phyloP scores from a whole-genome alignment of 176 grass and related monocot species.

The Oryza coarctata region DNA sequence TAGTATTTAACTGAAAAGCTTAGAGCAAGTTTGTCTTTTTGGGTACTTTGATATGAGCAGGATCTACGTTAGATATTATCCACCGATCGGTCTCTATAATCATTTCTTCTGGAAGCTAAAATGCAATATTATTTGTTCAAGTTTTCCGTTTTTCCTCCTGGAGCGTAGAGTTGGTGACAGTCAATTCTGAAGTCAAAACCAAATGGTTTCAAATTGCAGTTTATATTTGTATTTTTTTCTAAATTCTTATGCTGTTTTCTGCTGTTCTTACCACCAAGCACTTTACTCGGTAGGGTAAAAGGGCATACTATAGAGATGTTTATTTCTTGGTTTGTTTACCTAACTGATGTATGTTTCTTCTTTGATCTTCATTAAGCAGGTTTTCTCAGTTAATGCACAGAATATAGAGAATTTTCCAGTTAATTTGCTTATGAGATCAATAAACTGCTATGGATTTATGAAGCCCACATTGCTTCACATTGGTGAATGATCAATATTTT shows the following conservation, averaged over 20 bases:
- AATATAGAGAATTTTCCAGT: neutral
- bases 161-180: neutral
- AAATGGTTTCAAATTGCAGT: neutral
- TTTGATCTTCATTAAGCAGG: slow-evolving; percentile 27
- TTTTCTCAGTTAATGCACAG: neutral
- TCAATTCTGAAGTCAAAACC: neutral
- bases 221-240: neutral
- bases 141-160: neutral
- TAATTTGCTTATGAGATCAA: slow-evolving; percentile 27
- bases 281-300: neutral
- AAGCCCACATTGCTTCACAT: neutral
- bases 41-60: neutral
- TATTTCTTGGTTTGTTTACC: neutral
- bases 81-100: neutral
- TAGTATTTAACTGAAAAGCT: neutral
- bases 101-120: neutral
- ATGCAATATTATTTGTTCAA: neutral
- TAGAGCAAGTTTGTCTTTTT: neutral
- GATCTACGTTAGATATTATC: neutral
- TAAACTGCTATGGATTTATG: slow-evolving; percentile 18
- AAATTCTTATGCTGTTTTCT: neutral
- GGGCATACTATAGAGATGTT: neutral
- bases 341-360: neutral
- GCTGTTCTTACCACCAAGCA: neutral
- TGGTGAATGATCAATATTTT: slow-evolving; percentile 22